A percentile compares a stretch with the other conserved stretches of the same genome.
phyloP scores from a whole-genome alignment of 306 rosid genomes.

The Acacia crassicarpa region DNA sequence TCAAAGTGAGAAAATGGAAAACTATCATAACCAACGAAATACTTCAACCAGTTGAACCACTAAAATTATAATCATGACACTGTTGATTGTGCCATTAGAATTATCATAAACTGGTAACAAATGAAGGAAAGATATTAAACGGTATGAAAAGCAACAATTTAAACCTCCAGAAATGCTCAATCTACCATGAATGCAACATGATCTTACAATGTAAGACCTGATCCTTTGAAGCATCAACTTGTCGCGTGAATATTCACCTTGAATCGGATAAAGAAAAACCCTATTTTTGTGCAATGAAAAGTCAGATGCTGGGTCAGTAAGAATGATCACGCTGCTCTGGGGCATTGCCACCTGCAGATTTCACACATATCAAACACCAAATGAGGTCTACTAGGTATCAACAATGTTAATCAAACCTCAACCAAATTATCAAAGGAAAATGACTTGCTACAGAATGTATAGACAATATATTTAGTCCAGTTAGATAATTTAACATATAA shows the following conservation, averaged over 20 bases:
- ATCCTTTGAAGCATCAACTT: conserved; percentile 99
- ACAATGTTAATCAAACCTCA: background rate
- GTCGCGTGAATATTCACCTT: conserved; percentile 92
- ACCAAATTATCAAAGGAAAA: conserved; percentile 13
- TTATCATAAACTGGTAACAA: conserved; percentile 1
- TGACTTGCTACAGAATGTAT: background rate
- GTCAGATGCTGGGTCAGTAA: conserved; percentile 81
- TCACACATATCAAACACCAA: conserved; percentile 23
- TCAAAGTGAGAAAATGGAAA: conserved; percentile 8
- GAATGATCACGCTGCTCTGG: conserved; percentile 60
- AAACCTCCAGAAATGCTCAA: conserved; percentile 31
- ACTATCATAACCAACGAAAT: conserved; percentile 4
- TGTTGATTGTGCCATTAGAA: background rate
- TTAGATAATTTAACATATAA: background rate
- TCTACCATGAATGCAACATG: conserved; percentile 41
- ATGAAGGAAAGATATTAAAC: background rate
- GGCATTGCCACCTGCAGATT: conserved; percentile 78
- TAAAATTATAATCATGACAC: background rate
- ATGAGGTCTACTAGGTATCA: background rate
- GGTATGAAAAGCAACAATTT: conserved; percentile 17
- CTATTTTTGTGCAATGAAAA: conserved; percentile 59
- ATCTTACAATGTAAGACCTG: conserved; percentile 98
- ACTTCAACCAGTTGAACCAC: background rate
- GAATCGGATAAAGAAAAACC: conserved; percentile 70
- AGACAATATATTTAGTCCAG: conserved; percentile 3